These are phyloP conservation scores for Mycosphaerella sp. DNA, from an alignment of 2,329 filamentous ascomycete genomes.

Conservation along the genomic window DNA sequence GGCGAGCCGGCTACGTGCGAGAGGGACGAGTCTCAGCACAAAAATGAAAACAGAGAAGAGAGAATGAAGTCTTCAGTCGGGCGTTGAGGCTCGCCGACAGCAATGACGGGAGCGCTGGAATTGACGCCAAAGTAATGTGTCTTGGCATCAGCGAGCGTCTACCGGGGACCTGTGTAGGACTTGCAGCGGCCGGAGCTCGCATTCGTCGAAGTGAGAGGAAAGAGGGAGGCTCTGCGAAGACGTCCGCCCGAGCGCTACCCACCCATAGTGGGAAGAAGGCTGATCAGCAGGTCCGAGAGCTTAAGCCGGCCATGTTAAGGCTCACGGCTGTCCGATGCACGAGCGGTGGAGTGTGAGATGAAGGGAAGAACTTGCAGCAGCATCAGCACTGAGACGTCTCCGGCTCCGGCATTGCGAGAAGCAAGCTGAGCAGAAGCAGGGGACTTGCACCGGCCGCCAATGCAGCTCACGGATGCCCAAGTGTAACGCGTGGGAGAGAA, in stretches of 20 bases:
- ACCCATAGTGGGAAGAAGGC: background rate
- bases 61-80: background rate
- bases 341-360: background rate
- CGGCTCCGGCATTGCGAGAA: no score
- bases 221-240: background rate
- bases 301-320: background rate
- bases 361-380: background rate
- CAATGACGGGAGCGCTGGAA: background rate
- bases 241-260: background rate
- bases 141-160: background rate
- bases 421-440: no score
- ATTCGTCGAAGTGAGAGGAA: background rate
- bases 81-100: conserved; percentile 2
- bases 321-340: background rate
- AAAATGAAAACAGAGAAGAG: background rate
- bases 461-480: no score
- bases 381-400: background rate
- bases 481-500: no score
- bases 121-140: background rate
- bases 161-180: background rate
- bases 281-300: background rate
- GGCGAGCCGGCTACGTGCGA: no score
- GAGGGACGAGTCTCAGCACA: background rate
- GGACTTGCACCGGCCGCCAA: no score
- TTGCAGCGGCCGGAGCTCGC: conserved; percentile 7